Evolutionary conservation across 495 filamentous ascomycete genomes (phyloP), one percentile per base, ranked within the genome.

Genomic region (Xylaria acuta): DNA sequence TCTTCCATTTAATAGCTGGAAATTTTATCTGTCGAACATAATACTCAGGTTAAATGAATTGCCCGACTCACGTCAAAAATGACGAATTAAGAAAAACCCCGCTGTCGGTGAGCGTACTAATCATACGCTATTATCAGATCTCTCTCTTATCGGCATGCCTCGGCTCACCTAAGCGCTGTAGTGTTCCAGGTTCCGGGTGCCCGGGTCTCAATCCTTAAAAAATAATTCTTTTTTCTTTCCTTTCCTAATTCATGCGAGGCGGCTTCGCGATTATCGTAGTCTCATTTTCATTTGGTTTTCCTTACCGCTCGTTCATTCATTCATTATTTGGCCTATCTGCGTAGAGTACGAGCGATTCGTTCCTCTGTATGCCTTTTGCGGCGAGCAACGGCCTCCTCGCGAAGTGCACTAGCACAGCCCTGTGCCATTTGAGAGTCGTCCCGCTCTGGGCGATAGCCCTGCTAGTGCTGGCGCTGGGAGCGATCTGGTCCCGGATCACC

Each of bases 361-460:
- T 30, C 14, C 41, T 43, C 64, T 73, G 72, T 67, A 79, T 79
- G 77, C 73, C 75, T 27, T 67, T 77, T 58, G 60, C 72, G 51
- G 64, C 72, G 49, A 72, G 73, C 22, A 73, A 70, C 67, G 53
- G 60, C 22, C 70, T 79, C 58, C 47, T 79, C 47, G 69, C 74
- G 16, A 77, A 77, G 77, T 80, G 76, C 74, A 77, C 76, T 41
- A 83, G 75, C 74, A 81, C 80, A 3, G 70, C 82, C 67, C 72
- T 84, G 70, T 86, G 83, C 73, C 69, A 81, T 56, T 54, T 78
- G 25, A 79, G 84, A 69, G 78, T 74, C 47, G 64, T 76, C 20
- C 77, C 81, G 64, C 81, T 86, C 45, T 86, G 83, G 84, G 66
- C 78, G 36, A 73, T 83, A 53, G 82, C 78, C n/a, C 11, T 85